phyloP scores from a whole-genome alignment of 257 asterid genomes.

The Petunia secreta region DNA sequence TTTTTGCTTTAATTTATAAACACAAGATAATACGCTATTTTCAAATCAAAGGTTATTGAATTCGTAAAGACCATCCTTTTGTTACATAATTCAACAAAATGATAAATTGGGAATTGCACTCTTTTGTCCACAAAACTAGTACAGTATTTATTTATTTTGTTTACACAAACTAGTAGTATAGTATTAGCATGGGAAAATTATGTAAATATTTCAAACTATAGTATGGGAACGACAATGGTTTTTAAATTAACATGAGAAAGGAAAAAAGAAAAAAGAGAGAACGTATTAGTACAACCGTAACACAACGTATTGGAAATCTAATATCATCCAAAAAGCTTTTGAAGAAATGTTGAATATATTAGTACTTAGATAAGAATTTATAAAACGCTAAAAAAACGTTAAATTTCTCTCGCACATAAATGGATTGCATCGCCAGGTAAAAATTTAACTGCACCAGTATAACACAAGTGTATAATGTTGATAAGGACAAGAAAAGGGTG shows the following conservation, averaged over 20 bases:
- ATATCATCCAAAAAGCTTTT: neutral
- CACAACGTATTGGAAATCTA: neutral
- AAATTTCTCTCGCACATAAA: neutral
- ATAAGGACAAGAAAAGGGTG: slow-evolving; percentile 7
- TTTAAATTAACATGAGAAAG: neutral
- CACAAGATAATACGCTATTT: too few relatives aligned
- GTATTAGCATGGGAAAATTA: too few relatives aligned
- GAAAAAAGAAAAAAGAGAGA: too few relatives aligned
- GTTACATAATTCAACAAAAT: too few relatives aligned
- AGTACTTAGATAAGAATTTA: neutral
- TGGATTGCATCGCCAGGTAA: neutral
- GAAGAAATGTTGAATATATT: neutral
- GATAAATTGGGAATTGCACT: too few relatives aligned
- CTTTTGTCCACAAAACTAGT: too few relatives aligned
- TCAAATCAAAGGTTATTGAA: too few relatives aligned
- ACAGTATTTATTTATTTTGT: too few relatives aligned
- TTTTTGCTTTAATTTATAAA: too few relatives aligned
- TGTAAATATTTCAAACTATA: neutral
- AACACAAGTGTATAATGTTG: neutral
- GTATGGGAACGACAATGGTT: neutral
- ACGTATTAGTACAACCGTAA: neutral
- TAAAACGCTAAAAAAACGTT: neutral
- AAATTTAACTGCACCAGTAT: neutral
- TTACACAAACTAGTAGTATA: too few relatives aligned
- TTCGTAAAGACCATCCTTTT: too few relatives aligned